Evolutionary conservation across 2,329 filamentous ascomycete species (phyloP), one percentile per base, ranked within the genome.

Genomic region (Ceratocystis harringtonii): DNA sequence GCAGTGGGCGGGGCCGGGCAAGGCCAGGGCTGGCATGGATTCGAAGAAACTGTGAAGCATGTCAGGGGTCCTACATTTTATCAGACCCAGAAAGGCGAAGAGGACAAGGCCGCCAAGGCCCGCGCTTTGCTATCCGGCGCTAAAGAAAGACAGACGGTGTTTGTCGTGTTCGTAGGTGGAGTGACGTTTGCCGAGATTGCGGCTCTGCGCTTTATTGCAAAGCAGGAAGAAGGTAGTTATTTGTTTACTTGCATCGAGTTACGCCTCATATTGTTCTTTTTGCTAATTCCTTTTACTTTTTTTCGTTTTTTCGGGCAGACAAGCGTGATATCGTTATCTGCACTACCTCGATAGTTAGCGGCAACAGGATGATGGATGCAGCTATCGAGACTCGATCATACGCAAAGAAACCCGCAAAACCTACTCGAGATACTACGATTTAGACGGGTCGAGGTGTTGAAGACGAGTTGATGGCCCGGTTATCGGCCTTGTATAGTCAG

Each of bases 141-240:
- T 61, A 82, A 83, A 17, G 84, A 84, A 62, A 86, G 85, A 73
- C 95, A 96, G 78, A 92, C 89, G 0, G 87, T 95, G 0, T 89
- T 96, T 72, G 86, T 99, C n/a, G 95, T 97, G 70, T 97, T 97
- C 75, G 78, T 99, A 19, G 94, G 94, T n/a, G 95, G 94, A 1
- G 89, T 99, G 65, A 96, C 91, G 0, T 96, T 95, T 72, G 92
- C 94, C 0, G 94, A 99, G 76, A 92, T 99, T 73, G 91, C 95
- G 50, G 94, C 95, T 22, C 74, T 99, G 72, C 82, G 95, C 65
- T 97, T 96, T 73, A 87, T 99, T 70, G 90, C 89, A 8, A 85
- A 85, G 72, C 86, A 92, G 74, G 86, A 94, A 84, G 83, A 89
- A 79, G 81, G 84, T 85, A 72, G 70, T 71, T 25, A 12, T 30